phyloP scores from a whole-genome alignment of 164 flowering plant genomes.

The Liriodendron chinense region DNA sequence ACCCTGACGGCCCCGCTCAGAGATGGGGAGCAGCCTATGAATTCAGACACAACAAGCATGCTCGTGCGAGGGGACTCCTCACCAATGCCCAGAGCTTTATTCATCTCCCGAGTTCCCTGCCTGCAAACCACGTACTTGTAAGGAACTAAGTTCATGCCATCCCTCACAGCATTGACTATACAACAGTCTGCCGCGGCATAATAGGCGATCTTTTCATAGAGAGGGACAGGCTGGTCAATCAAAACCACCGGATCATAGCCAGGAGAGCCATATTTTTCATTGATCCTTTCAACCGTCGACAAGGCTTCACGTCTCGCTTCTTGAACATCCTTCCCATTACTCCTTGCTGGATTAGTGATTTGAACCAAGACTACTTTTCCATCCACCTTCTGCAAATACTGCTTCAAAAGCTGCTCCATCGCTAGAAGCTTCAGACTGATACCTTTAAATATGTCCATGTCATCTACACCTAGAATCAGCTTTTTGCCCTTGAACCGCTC shows the following conservation, averaged over 20 bases:
- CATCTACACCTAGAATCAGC: slow-evolving; percentile 20
- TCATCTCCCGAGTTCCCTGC: slow-evolving; percentile 13
- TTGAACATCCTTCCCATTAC: slow-evolving; percentile 19
- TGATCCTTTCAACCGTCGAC: slow-evolving; percentile 16
- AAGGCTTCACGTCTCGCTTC: slow-evolving; percentile 16
- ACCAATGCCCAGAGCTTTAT: slow-evolving; percentile 5
- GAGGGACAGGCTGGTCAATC: slow-evolving; percentile 13
- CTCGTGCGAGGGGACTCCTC: slow-evolving; percentile 6
- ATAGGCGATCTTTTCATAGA: slow-evolving; percentile 18
- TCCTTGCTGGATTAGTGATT: slow-evolving; percentile 22
- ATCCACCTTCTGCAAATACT: slow-evolving; percentile 9
- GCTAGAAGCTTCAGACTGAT: slow-evolving; percentile 22
- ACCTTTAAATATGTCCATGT: slow-evolving; percentile 26
- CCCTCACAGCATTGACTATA: slow-evolving; percentile 26
- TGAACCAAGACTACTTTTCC: slow-evolving; percentile 24
- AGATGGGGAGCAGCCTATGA: slow-evolving; percentile 24
- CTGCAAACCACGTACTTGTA: slow-evolving; percentile 21
- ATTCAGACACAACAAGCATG: slow-evolving; percentile 22
- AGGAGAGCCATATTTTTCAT: slow-evolving; percentile 14
- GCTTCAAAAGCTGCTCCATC: slow-evolving; percentile 19
- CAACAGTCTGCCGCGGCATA: slow-evolving; percentile 20
- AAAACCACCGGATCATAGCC: slow-evolving; percentile 17
- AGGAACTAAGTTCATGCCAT: slow-evolving; percentile 25
- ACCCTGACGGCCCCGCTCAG: slow-evolving; percentile 24
- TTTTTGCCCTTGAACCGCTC: slow-evolving; percentile 16